A percentile compares a stretch with the other conserved stretches of the same genome.
These are phyloP conservation scores for Lyophyllum shimeji DNA, from an alignment of 768 basidiomycete genomes.

Conservation along the genomic window DNA sequence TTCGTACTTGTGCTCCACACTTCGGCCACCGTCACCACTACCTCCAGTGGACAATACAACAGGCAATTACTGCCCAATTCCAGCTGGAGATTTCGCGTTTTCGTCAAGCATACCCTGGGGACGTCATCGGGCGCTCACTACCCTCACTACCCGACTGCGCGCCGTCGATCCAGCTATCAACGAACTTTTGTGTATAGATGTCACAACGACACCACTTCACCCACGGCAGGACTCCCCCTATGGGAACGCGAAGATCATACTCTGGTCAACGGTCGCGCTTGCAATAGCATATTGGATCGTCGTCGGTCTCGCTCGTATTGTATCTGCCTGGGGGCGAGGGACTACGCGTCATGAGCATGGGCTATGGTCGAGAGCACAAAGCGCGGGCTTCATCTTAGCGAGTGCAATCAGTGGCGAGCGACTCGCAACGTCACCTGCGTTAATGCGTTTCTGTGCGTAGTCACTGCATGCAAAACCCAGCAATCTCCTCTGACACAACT, in stretches of 20 bases:
- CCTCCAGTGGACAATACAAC: constrained; percentile 39
- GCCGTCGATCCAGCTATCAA: constrained; percentile 85
- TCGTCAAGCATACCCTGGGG: constrained; percentile 71
- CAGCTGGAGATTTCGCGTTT: constrained; percentile 79
- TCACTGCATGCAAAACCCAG: constrained; percentile 4
- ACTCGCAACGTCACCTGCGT: constrained; percentile 78
- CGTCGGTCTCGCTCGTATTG: constrained; percentile 77
- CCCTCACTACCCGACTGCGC: constrained; percentile 79
- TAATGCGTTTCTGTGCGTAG: constrained; percentile 83
- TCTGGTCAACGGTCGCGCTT: constrained; percentile 74
- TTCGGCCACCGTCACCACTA: constrained; percentile 78
- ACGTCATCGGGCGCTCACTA: constrained; percentile 70
- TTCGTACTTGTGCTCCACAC: constrained; percentile 73
- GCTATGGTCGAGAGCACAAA: constrained; percentile 72
- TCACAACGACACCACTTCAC: constrained; percentile 74
- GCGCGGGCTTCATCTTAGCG: constrained; percentile 84
- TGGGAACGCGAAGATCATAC: constrained; percentile 63
- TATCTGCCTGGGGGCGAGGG: constrained; percentile 84
- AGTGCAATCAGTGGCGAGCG: constrained; percentile 94
- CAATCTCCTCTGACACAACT: constrained; percentile 9
- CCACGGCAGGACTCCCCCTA: constrained; percentile 61
- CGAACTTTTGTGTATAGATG: constrained; percentile 81
- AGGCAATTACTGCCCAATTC: constrained; percentile 71
- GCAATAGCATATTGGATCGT: constrained; percentile 80
- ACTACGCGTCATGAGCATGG: constrained; percentile 57